These are phyloP conservation scores for Blastocladiella emersonii DNA, from an alignment of 371 early-diverging fungal genomes.

Conservation along the genomic window DNA sequence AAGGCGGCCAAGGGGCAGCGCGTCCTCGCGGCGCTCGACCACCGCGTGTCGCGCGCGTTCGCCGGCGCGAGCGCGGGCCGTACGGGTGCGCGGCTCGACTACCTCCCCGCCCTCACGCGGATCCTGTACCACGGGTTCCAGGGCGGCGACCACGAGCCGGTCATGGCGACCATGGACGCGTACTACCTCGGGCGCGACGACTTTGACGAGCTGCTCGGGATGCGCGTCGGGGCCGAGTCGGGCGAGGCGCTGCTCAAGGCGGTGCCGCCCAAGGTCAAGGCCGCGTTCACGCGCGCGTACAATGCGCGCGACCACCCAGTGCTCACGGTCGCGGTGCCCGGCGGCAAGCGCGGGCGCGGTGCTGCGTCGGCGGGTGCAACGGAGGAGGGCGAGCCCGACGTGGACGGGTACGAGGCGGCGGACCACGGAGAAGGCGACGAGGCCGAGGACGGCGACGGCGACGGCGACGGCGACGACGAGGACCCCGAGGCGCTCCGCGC, in stretches of 20 bases:
- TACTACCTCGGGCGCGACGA: conserved; percentile 83
- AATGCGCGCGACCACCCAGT: conserved; percentile 58
- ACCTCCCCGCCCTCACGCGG: not conserved
- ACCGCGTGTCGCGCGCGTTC: conserved; percentile 64
- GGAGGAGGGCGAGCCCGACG: conserved; percentile 28
- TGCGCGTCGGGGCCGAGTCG: conserved; percentile 38
- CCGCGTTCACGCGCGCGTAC: conserved; percentile 65
- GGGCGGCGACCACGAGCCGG: conserved; percentile 44
- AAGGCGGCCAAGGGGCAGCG: conserved; percentile 59
- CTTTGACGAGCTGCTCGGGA: conserved; percentile 65
- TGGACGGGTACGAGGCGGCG: conserved; percentile 41
- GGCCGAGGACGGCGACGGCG: conserved; percentile 28
- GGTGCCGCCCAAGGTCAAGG: conserved; percentile 58
- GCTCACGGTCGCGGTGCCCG: conserved; percentile 36
- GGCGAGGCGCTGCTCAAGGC: conserved; percentile 32
- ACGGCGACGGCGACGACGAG: conserved; percentile 15
- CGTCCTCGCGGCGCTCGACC: conserved; percentile 61
- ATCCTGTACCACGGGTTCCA: conserved; percentile 9
- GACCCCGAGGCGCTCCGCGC: not conserved
- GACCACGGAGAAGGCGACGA: conserved; percentile 26
- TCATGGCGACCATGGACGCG: conserved; percentile 71
- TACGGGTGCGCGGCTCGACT: conserved; percentile 44
- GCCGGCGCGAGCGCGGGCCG: conserved; percentile 70
- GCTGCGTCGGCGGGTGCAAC: conserved; percentile 54
- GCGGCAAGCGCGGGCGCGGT: conserved; percentile 36